phyloP scores from a whole-genome alignment of 2,329 filamentous ascomycete species.

The Xylaria digitata region DNA sequence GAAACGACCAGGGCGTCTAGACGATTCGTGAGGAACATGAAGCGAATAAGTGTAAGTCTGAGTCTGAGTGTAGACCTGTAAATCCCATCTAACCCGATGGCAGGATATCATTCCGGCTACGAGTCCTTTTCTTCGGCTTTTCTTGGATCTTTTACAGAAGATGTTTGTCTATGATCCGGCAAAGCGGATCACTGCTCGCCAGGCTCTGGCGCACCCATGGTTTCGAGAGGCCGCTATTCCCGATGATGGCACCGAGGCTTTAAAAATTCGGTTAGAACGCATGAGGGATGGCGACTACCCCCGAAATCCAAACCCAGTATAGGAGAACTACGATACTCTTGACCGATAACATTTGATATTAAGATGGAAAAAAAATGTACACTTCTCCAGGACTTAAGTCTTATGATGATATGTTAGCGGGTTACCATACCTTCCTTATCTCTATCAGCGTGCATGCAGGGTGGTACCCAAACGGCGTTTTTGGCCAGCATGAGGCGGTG shows the following conservation, averaged over 20 bases:
- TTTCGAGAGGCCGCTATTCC: conserved; percentile 72
- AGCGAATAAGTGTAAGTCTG: conserved; percentile 67
- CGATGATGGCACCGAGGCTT: conserved; percentile 75
- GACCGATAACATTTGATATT: conserved; percentile 37
- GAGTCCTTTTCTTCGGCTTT: conserved; percentile 69
- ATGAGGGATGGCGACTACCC: conserved; percentile 58
- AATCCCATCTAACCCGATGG: conserved; percentile 38
- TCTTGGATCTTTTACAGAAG: conserved; percentile 71
- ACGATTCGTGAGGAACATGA: conserved; percentile 79
- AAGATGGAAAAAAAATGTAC: conserved; percentile 46
- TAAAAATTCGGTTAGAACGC: conserved; percentile 69
- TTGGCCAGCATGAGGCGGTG: conserved; percentile 43
- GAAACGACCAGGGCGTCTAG: conserved; percentile 74
- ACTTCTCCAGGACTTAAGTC: conserved; percentile 37
- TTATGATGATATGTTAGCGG: conserved; percentile 44
- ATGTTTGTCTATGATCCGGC: conserved; percentile 76
- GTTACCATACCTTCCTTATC: conserved; percentile 38
- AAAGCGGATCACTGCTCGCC: conserved; percentile 73
- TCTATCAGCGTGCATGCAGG: conserved; percentile 38
- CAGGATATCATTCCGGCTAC: conserved; percentile 74
- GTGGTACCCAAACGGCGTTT: conserved; percentile 41
- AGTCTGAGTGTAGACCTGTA: not conserved
- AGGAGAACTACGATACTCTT: conserved; percentile 35
- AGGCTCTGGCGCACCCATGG: conserved; percentile 75
- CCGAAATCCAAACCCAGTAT: conserved; percentile 41